Evolutionary conservation across 768 basidiomycete species (phyloP).

Genomic region (Pilatotrama ljubarskyi): DNA sequence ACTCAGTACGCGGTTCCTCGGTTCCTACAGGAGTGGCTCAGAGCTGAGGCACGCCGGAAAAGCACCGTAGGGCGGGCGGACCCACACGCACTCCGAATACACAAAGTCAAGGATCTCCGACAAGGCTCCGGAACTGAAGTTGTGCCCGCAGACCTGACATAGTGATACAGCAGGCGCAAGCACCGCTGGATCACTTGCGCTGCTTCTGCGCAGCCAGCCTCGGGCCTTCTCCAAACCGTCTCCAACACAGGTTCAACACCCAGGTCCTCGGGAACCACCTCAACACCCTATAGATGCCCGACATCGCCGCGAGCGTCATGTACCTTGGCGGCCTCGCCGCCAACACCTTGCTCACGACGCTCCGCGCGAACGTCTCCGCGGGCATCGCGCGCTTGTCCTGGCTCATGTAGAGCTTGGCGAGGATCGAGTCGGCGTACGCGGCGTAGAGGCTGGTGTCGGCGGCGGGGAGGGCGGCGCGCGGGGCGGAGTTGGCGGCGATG

Average conservation of each 20-base stretch:
- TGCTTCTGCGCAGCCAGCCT: constrained; percentile 3
- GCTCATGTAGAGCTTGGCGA: constrained; percentile 55
- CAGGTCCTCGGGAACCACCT: constrained; percentile 25
- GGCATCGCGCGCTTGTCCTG: constrained; percentile 35
- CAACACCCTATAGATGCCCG: constrained; percentile 10
- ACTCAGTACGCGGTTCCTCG: too few species aligned
- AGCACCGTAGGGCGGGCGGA: too few species aligned
- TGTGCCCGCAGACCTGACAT: not conserved
- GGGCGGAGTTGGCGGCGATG: constrained; percentile 52
- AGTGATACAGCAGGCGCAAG: not conserved
- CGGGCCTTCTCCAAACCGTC: constrained; percentile 1
- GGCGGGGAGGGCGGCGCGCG: constrained; percentile 43
- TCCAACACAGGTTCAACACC: constrained; percentile 24
- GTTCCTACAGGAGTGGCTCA: too few species aligned
- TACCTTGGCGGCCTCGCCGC: constrained; percentile 15
- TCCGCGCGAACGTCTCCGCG: constrained; percentile 16
- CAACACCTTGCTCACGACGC: constrained; percentile 17
- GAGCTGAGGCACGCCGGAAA: too few species aligned
- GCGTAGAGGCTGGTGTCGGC: constrained; percentile 54
- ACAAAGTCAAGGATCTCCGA: too few species aligned
- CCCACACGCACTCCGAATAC: too few species aligned
- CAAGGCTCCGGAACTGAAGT: too few species aligned
- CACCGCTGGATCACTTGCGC: not conserved
- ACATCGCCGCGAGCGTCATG: constrained; percentile 16
- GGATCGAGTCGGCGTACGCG: constrained; percentile 50